Evolutionary conservation across 2,329 filamentous ascomycete species (phyloP).

Genomic region (Xylaria polymorpha): DNA sequence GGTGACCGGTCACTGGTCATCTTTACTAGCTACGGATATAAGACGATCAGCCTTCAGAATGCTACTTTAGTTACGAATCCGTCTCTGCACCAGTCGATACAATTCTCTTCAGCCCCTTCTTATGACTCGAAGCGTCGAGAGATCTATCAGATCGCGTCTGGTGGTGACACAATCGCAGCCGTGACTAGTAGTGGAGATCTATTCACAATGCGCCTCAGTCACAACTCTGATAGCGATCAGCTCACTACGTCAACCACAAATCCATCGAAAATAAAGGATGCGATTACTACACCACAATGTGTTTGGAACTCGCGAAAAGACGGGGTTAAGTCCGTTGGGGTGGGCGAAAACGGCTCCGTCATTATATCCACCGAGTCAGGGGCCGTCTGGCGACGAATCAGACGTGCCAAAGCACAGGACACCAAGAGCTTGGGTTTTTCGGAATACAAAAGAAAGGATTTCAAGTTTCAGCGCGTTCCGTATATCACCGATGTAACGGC

Average conservation of each 20-base stretch:
- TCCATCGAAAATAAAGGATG: conserved; percentile 86
- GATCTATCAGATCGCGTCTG: conserved; percentile 81
- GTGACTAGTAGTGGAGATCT: conserved; percentile 86
- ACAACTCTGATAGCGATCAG: conserved; percentile 71
- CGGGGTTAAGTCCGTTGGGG: conserved; percentile 85
- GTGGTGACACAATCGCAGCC: conserved; percentile 91
- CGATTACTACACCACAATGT: conserved; percentile 80
- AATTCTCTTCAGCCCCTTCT: conserved; percentile 72
- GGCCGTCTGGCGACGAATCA: conserved; percentile 90
- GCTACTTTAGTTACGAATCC: conserved; percentile 76
- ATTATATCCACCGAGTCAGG: conserved; percentile 94
- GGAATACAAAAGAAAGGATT: conserved; percentile 81
- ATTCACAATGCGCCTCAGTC: conserved; percentile 83
- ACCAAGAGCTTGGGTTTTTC: conserved; percentile 53
- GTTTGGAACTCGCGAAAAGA: conserved; percentile 92
- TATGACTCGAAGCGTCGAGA: conserved; percentile 73
- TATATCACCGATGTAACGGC: conserved; percentile 86
- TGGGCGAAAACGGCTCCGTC: conserved; percentile 93
- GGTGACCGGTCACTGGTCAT: conserved; percentile 91
- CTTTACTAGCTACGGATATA: conserved; percentile 95
- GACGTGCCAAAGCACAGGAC: conserved; percentile 83
- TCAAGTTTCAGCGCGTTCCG: conserved; percentile 93
- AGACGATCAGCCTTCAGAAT: conserved; percentile 85
- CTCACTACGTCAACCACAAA: conserved; percentile 84
- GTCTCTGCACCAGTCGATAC: conserved; percentile 65